Percentiles rank a stretch among this genome's conserved stretches.
phyloP scores from a whole-genome alignment of 495 filamentous ascomycete genomes.

The Astrocystis sublimbata region DNA sequence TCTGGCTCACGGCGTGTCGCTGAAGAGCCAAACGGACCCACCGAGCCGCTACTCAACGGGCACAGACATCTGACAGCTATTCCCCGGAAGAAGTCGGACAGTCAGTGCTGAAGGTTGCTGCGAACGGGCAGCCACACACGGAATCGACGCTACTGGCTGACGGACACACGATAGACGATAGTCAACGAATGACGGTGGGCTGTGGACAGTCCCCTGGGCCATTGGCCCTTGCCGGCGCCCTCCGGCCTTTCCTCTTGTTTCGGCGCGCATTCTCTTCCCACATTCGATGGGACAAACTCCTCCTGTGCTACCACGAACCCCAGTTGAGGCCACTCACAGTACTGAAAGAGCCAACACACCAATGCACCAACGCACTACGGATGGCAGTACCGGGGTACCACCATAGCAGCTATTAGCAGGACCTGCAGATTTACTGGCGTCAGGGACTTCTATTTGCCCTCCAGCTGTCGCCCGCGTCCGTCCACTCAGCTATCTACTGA shows the following conservation, averaged over 20 bases:
- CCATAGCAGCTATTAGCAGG: no score
- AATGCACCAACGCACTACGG: neutral
- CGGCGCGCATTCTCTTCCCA: neutral
- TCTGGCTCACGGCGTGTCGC: neutral
- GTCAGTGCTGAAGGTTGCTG: neutral
- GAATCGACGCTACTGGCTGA: no score
- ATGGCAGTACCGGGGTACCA: neutral
- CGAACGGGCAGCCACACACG: neutral
- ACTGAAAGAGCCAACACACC: neutral
- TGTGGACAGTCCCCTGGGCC: no score
- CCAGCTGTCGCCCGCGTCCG: conserved; percentile 9
- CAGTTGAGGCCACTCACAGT: conserved; percentile 15
- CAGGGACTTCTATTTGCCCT: neutral
- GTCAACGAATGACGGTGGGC: no score
- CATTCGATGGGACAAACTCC: conserved; percentile 9
- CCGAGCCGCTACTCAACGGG: conserved; percentile 5
- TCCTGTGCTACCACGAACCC: conserved; percentile 15
- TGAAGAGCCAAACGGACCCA: neutral
- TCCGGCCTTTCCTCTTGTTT: neutral
- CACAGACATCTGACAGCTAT: neutral
- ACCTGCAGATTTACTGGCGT: conserved; percentile 7
- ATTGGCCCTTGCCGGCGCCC: neutral
- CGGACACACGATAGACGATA: neutral
- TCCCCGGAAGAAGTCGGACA: conserved; percentile 13
- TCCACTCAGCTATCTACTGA: neutral